Percentiles rank a stretch among this genome's conserved stretches.
Evolutionary conservation across 768 basidiomycete species (phyloP).

Genomic region (Termitomyces sp.): DNA sequence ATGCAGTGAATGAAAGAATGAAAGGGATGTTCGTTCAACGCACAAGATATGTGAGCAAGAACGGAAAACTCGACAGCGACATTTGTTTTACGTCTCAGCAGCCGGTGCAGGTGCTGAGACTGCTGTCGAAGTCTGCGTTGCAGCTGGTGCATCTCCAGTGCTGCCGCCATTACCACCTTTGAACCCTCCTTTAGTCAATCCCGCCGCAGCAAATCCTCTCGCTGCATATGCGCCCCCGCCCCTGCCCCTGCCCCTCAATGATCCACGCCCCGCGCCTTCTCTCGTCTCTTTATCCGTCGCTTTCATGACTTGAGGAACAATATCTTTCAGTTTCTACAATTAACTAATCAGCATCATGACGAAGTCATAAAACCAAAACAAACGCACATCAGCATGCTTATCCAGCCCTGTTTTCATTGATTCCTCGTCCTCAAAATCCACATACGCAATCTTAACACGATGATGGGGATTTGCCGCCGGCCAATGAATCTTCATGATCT

Average conservation of each 20-base stretch:
- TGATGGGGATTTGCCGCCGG: constrained; percentile 40
- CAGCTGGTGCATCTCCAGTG: constrained; percentile 6
- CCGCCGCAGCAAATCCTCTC: constrained; percentile 65
- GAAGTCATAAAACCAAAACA: background rate
- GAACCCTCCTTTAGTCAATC: constrained; percentile 42
- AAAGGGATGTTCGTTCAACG: background rate
- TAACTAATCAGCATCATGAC: constrained; percentile 7
- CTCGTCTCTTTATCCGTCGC: constrained; percentile 56
- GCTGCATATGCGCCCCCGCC: constrained; percentile 58
- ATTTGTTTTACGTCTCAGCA: background rate
- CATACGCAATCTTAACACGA: constrained; percentile 66
- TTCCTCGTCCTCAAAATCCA: constrained; percentile 89
- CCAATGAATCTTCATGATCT: constrained; percentile 69
- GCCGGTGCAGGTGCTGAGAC: background rate
- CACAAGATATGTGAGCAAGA: background rate
- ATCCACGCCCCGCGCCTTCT: constrained; percentile 19
- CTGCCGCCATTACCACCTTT: constrained; percentile 4
- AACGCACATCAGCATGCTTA: constrained; percentile 65
- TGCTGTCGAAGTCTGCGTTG: background rate
- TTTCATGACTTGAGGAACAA: constrained; percentile 60
- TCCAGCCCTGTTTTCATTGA: constrained; percentile 76
- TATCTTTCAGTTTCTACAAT: constrained; percentile 65
- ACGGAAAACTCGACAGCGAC: background rate
- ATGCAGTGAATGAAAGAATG: background rate
- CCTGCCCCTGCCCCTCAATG: constrained; percentile 42